Percentiles rank a stretch among this genome's conserved stretches.
Conservation (phyloP, 2,329 filamentous ascomycete species). For the Fusarium chlamydosporum region DNA sequence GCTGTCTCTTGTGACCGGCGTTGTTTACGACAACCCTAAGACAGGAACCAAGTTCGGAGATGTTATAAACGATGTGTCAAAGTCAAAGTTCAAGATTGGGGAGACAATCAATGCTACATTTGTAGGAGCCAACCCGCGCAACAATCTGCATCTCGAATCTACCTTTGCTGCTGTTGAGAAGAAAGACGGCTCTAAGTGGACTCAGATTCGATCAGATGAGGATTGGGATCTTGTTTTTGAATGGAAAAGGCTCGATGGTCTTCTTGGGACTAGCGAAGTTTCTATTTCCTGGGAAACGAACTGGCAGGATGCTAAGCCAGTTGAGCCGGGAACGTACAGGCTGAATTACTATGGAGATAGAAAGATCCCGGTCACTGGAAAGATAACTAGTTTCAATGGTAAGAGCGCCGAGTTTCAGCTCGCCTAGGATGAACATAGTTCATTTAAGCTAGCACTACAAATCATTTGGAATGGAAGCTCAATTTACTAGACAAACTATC, state of each 20-base stretch:
- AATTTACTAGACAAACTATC: no score
- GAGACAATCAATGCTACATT: slow-evolving; percentile 2
- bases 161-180: slow-evolving; percentile 12
- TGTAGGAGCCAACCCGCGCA: slow-evolving; percentile 1
- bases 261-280: slow-evolving; percentile 14
- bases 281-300: slow-evolving; percentile 3
- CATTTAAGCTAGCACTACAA: no score
- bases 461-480: no score
- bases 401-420: slow-evolving; percentile 6
- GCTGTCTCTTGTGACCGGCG: neutral
- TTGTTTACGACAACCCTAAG: slow-evolving; percentile 24
- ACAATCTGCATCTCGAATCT: neutral
- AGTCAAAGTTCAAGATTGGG: slow-evolving; percentile 1
- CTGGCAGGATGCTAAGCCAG: slow-evolving; percentile 2
- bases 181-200: neutral
- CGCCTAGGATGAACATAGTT: neutral
- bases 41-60: neutral
- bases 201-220: slow-evolving; percentile 5
- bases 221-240: slow-evolving; percentile 22
- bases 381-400: slow-evolving; percentile 5
- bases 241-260: slow-evolving; percentile 19
- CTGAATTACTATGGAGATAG: slow-evolving; percentile 20
- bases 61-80: neutral
- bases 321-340: neutral
- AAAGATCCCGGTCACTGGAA: neutral